Evolutionary conservation across 768 basidiomycete species (phyloP), one percentile per base, ranked within the genome.

Genomic region (Kwoniella heveanensis): DNA sequence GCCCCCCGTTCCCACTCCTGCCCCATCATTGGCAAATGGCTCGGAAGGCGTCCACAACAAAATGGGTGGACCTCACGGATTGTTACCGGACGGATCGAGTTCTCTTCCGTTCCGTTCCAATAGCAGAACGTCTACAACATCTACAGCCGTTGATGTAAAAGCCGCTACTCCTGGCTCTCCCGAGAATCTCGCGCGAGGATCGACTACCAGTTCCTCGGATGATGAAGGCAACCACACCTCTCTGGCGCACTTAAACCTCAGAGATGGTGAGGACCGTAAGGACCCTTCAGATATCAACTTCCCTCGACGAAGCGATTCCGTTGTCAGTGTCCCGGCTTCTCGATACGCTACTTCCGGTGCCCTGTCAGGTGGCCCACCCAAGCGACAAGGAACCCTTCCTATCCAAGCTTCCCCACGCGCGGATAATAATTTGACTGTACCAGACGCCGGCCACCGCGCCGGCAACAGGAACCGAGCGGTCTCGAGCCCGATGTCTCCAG

Each of bases 231-330:
- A 9, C 29, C 21, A 25, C 29, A 36, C 24, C 53, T 24, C 30
- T 6, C 22, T 52, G 5, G 50, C 50, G 21, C 62, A 57, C 15
- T 27, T 57, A 7, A 49, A 57, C 27, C n/a, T 64, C 9, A n/a
- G 39, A 21, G 50, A 51, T 13, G 55, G 36, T 17, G 62, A 64
- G 26, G 62, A 64, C 25, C 56, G 29, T 32, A 64, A 64, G 73
- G 81, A 82, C 58, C 86, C 86, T 7, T 89, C 88, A 17, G 91
- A 93, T 37, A 81, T 88, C 69, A 83, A 82, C 19, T 88, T 92
- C 79, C 88, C 87, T 24, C 85, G 91, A 52, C 90, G 92, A 17
- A 87, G 85, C 12, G 84, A 85, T 55, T 89, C 88, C 13, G 91
- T 91, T 7, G 90, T 74, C 9, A 90, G 81, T 86, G 86, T 64